These are phyloP conservation scores for Taxillus chinensis DNA, from an alignment of 164 flowering plant genomes.

Conservation along the genomic window DNA sequence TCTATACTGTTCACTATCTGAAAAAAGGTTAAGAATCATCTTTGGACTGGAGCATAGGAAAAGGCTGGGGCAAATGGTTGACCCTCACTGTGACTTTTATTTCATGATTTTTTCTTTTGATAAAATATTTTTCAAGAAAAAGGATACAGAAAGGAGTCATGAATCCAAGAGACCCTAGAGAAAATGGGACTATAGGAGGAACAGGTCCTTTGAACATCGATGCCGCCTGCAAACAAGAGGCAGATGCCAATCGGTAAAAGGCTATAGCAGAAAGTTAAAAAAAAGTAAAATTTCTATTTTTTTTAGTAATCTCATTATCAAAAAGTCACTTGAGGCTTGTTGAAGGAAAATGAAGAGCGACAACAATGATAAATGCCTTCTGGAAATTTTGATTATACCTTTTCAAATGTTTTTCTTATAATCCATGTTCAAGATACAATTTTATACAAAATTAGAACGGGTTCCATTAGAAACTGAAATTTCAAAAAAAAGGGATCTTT, in stretches of 20 bases:
- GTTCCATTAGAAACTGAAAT: too few species aligned
- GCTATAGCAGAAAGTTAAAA: not conserved
- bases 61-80: not conserved
- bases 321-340: too few species aligned
- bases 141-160: constrained; percentile 99
- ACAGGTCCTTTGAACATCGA: constrained; percentile 99
- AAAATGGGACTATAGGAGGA: constrained; percentile 91
- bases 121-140: not conserved
- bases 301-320: too few species aligned
- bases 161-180: constrained; percentile 92
- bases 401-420: too few species aligned
- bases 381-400: too few species aligned
- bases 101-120: too few species aligned
- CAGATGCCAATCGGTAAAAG: constrained; percentile 2
- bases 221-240: constrained; percentile 66
- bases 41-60: not conserved
- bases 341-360: too few species aligned
- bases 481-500: too few species aligned
- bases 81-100: too few species aligned
- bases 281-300: not conserved
- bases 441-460: too few species aligned
- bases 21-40: constrained; percentile 40
- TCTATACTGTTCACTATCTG: constrained; percentile 80
- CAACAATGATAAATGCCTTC: too few species aligned
- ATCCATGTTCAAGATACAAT: too few species aligned